Evolutionary conservation across 441 rosid species (phyloP).

Genomic region (Theobroma grandiflorum): DNA sequence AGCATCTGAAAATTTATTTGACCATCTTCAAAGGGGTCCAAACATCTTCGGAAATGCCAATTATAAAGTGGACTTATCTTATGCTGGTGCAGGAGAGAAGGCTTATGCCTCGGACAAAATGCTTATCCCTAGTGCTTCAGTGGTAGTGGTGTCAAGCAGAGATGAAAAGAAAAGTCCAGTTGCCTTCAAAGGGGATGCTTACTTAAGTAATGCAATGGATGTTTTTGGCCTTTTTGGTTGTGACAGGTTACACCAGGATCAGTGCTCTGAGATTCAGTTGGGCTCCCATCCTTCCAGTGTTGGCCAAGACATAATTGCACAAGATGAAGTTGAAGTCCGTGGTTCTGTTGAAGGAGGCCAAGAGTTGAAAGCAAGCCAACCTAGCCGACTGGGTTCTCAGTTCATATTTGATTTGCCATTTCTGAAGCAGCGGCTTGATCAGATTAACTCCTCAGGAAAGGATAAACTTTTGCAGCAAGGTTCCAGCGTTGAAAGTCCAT

Average conservation of each 20-base stretch:
- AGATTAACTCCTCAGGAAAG: slow-evolving; percentile 38
- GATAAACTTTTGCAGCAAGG: slow-evolving; percentile 27
- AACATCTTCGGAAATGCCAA: slow-evolving; percentile 10
- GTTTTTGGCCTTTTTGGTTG: slow-evolving; percentile 14
- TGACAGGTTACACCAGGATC: slow-evolving; percentile 15
- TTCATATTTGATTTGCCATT: slow-evolving; percentile 52
- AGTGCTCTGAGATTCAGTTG: slow-evolving; percentile 9
- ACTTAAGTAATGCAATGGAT: background rate
- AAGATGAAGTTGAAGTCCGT: slow-evolving; percentile 8
- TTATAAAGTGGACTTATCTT: slow-evolving; percentile 7
- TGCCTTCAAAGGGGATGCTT: slow-evolving; percentile 20
- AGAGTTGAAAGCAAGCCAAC: slow-evolving; percentile 26
- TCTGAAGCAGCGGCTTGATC: slow-evolving; percentile 44
- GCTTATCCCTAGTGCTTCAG: background rate
- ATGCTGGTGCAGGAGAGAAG: slow-evolving; percentile 19
- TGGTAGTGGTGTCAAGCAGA: slow-evolving; percentile 10
- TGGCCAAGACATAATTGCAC: slow-evolving; percentile 16
- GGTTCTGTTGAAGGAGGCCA: slow-evolving; percentile 14
- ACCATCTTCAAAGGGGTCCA: slow-evolving; percentile 10
- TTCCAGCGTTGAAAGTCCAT: slow-evolving; percentile 12
- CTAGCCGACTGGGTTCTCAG: slow-evolving; percentile 21
- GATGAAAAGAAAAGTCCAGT: slow-evolving; percentile 6
- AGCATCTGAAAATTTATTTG: slow-evolving; percentile 13
- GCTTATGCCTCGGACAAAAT: slow-evolving; percentile 13
- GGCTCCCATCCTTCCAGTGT: slow-evolving; percentile 16